These are phyloP conservation scores for Toxicodendron radicans DNA, from an alignment of 345 rosid species.

Conservation along the genomic window DNA sequence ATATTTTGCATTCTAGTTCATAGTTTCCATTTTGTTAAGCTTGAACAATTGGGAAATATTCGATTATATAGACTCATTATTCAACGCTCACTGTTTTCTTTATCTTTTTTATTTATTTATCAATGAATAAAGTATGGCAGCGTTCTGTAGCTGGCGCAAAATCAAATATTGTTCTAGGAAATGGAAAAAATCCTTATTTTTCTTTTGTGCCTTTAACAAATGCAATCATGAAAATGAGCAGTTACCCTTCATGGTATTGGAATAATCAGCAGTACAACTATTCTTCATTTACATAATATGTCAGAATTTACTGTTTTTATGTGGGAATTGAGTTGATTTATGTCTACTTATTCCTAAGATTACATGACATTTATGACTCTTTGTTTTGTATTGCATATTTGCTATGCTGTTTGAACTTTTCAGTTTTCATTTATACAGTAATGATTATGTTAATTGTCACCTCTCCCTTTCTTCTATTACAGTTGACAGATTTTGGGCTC, in stretches of 20 bases:
- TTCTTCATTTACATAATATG: neutral
- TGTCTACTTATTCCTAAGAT: neutral
- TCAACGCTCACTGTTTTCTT: neutral
- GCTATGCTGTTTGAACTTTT: neutral
- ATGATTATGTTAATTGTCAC: constrained; percentile 7
- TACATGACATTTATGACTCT: neutral
- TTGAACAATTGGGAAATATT: constrained; percentile 9
- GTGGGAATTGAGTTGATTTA: neutral
- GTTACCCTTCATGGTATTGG: neutral
- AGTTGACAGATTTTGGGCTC: constrained; percentile 99
- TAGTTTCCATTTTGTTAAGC: neutral
- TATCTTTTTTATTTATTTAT: neutral
- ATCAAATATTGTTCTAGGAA: neutral
- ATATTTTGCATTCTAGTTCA: constrained; percentile 19
- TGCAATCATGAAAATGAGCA: neutral
- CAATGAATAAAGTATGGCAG: neutral
- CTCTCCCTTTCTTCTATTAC: constrained; percentile 41
- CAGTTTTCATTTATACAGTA: neutral
- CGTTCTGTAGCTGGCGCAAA: too few species aligned
- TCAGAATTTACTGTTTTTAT: neutral
- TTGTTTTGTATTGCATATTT: constrained; percentile 1
- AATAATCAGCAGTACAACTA: neutral
- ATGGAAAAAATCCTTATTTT: neutral
- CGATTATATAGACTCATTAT: neutral
- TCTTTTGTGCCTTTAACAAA: neutral